Evolutionary conservation across 2,329 filamentous ascomycete genomes (phyloP), one percentile per base, ranked within the genome.

Genomic region (Epichloe glyceriae): DNA sequence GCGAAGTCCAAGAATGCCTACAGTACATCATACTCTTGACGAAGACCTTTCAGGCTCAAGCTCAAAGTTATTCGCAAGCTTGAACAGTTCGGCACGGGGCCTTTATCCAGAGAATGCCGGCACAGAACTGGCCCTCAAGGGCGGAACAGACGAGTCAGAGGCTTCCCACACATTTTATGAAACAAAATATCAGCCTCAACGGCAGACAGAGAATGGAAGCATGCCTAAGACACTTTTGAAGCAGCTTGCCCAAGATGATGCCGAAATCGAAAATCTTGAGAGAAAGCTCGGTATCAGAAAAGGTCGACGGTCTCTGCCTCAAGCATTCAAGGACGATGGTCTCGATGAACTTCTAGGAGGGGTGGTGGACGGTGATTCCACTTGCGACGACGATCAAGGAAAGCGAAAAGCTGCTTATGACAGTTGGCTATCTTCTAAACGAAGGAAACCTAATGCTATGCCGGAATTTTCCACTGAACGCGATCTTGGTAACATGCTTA

Each of bases 191-290:
- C 64, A 46, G 56, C 58, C 45, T 57, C 61, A 40, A 54, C 59
- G 50, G 51, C 65, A 69, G 5, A 68, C 63, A 46, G 56, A 45
- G 7, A 50, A 46, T 19, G 53, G 51, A 6, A 43, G 54, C 1
- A 19, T 59, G 12, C 48, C 62, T 15, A 58, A 55, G 34, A 49
- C 53, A 2, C 49, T 56, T 56, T 19, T 62, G 81, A n/a, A 79
- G 75, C 61, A 76, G 57, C 70, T 96, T 4, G 82, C 79, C 0
- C 74, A 87, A 54, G 91, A 98, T 52, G 89, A 97, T 61, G 86
- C 82, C 2, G 88, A 95, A 58, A 97, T 98, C 58, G 83, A 85
- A 19, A 82, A 82, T 3, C 71, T 96, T 34, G 93, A 98, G 69
- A 89, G 84, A 65, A 94, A 87, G 61, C 71, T 98, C 3, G 91